Evolutionary conservation across 2,329 filamentous ascomycete species (phyloP).

Genomic region (Botrytis medusae): DNA sequence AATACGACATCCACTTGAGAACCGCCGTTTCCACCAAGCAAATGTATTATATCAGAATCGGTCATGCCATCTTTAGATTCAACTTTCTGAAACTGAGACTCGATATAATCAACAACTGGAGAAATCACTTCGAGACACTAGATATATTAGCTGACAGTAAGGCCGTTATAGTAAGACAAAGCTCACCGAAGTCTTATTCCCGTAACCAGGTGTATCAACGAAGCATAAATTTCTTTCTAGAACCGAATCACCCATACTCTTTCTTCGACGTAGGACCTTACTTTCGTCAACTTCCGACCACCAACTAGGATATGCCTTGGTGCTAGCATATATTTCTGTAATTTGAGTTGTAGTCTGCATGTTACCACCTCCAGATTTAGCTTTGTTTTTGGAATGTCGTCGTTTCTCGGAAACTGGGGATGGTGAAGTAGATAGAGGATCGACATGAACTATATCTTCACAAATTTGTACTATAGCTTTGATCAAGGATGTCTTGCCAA

Average conservation of each 20-base stretch:
- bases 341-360: slow-evolving; percentile 46
- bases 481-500: slow-evolving; percentile 88
- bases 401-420: slow-evolving; percentile 35
- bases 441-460: slow-evolving; percentile 91
- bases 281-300: slow-evolving; percentile 77
- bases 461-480: slow-evolving; percentile 83
- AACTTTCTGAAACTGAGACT: slow-evolving; percentile 64
- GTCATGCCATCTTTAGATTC: slow-evolving; percentile 60
- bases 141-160: slow-evolving; percentile 37
- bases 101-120: slow-evolving; percentile 68
- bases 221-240: slow-evolving; percentile 93
- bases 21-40: slow-evolving; percentile 80
- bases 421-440: slow-evolving; percentile 48
- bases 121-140: slow-evolving; percentile 58
- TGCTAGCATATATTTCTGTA: slow-evolving; percentile 74
- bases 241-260: slow-evolving; percentile 72
- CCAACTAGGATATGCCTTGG: slow-evolving; percentile 84
- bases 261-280: slow-evolving; percentile 58
- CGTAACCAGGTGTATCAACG: slow-evolving; percentile 75
- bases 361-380: slow-evolving; percentile 31
- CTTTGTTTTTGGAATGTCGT: slow-evolving; percentile 35
- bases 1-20: slow-evolving; percentile 81
- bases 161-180: slow-evolving; percentile 13
- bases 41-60: slow-evolving; percentile 71
- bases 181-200: slow-evolving; percentile 53